Evolutionary conservation across 1,139 yeast species (phyloP), one percentile per base, ranked within the genome.

Genomic region (Zygosaccharomyces sapae): DNA sequence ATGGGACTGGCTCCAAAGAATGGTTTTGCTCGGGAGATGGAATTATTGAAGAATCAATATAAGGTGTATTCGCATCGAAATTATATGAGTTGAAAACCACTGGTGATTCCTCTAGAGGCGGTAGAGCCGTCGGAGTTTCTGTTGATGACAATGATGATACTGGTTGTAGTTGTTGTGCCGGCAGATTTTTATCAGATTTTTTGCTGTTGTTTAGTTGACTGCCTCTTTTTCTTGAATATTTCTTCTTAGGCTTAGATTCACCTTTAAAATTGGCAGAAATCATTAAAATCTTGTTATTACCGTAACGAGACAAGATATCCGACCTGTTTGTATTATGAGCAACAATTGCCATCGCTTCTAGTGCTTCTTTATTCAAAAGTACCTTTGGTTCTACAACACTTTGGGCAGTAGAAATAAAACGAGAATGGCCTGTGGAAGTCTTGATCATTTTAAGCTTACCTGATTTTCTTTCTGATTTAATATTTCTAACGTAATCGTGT

Each of bases 401-500:
- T 30, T 63, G 59, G 1, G 61, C 63, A 6, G 67, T 63, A 19
- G 68, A 63, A 20, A 66, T 64, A 45, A 63, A 66, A 24, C 69
- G 57, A 3, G 67, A 60, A 40, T 61, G 61, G 7, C 68, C 68
- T 38, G 57, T 63, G 4, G 68, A 62, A 10, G 65, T 63, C 45
- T 57, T 61, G 27, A 66, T 61, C 60, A 58, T 53, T 43, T 56
- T 56, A 46, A 63, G 46, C 36, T 56, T 60, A 13, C 65, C 65
- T 2, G 57, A 49, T 41, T 53, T 55, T 35, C 59, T 58, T 18
- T 55, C 58, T 36, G 55, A 54, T 43, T 56, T 58, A 5, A 55
- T 51, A n/a, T 49, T 50, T 25, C 53, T 55, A 20, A 52, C 45
- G 46, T 57, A 75, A 3, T 82, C 84, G 36, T 67, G 59, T n/a